Percentiles rank a stretch among this genome's conserved stretches.
phyloP scores from a whole-genome alignment of 2,329 filamentous ascomycete species.

The Sporothrix variecibatus region DNA sequence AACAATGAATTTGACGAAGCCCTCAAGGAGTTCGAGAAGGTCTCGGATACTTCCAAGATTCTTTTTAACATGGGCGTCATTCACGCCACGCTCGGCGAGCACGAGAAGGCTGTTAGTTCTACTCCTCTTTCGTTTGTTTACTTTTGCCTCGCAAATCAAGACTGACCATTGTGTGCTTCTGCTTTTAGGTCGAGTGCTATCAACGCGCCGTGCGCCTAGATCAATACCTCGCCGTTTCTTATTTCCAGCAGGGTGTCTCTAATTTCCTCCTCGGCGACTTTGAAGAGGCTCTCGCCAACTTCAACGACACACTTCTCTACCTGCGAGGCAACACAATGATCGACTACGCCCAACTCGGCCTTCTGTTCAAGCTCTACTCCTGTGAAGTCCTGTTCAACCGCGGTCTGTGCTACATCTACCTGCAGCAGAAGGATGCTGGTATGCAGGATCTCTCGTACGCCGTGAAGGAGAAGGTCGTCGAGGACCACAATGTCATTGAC shows the following conservation, averaged over 20 bases:
- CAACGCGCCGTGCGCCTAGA: conserved; percentile 88
- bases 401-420: conserved; percentile 94
- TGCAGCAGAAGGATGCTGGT: conserved; percentile 86
- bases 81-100: conserved; percentile 92
- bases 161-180: conserved; percentile 21
- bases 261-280: conserved; percentile 98
- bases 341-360: conserved; percentile 92
- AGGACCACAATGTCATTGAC: conserved; percentile 96
- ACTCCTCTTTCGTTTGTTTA: not conserved
- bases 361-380: conserved; percentile 95
- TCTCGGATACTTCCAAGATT: conserved; percentile 96
- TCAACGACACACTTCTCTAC: conserved; percentile 96
- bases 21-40: conserved; percentile 77
- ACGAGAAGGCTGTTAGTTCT: conserved; percentile 84
- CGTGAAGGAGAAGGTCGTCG: conserved; percentile 92
- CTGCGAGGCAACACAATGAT: conserved; percentile 95
- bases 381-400: conserved; percentile 98
- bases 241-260: conserved; percentile 97
- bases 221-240: conserved; percentile 93
- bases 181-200: conserved; percentile 81
- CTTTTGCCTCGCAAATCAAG: not conserved
- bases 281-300: conserved; percentile 94
- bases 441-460: conserved; percentile 90
- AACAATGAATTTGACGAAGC: conserved; percentile 96
- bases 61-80: conserved; percentile 98